phyloP scores from a whole-genome alignment of 176 grass and related monocot species.

The Aegilops sharonensis region DNA sequence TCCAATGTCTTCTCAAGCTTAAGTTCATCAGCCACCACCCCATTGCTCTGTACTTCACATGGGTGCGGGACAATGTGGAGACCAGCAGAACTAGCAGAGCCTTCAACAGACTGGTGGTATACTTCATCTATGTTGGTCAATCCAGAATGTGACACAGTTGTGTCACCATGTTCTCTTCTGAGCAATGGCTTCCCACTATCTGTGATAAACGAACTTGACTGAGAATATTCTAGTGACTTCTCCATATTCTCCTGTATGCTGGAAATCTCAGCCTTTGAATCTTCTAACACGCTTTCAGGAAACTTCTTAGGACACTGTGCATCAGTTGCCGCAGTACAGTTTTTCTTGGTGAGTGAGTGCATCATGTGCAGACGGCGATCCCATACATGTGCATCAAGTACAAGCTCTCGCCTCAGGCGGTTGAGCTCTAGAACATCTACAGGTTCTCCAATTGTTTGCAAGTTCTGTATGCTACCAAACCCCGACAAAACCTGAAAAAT shows the following conservation, averaged over 20 bases:
- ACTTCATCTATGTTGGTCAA: slow-evolving; percentile 44
- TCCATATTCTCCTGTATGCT: slow-evolving; percentile 16
- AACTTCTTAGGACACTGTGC: slow-evolving; percentile 33
- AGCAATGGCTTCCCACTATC: slow-evolving; percentile 25
- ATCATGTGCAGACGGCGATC: slow-evolving; percentile 71
- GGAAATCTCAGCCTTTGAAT: slow-evolving; percentile 27
- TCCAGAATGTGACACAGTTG: slow-evolving; percentile 37
- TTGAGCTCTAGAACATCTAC: slow-evolving; percentile 92
- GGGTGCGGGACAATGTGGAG: slow-evolving; percentile 31
- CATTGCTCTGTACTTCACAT: slow-evolving; percentile 15
- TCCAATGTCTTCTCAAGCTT: slow-evolving; percentile 40
- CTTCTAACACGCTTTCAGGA: slow-evolving; percentile 33
- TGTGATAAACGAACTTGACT: slow-evolving; percentile 16
- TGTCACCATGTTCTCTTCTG: slow-evolving; percentile 31
- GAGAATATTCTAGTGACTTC: slow-evolving; percentile 34
- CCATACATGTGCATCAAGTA: slow-evolving; percentile 70
- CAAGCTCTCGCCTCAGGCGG: slow-evolving; percentile 54
- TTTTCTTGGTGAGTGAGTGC: slow-evolving; percentile 65
- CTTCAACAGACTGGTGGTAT: slow-evolving; percentile 46
- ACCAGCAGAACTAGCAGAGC: slow-evolving; percentile 26
- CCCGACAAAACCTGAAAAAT: slow-evolving; percentile 47
- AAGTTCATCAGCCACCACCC: slow-evolving; percentile 30
- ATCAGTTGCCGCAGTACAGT: slow-evolving; percentile 32
- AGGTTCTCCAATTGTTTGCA: slow-evolving; percentile 36
- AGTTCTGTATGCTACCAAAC: slow-evolving; percentile 39